Percentiles rank a stretch among this genome's conserved stretches.
Evolutionary conservation across 192 early-diverging fungal genomes (phyloP).

Genomic region (Obelidium mucronatum): DNA sequence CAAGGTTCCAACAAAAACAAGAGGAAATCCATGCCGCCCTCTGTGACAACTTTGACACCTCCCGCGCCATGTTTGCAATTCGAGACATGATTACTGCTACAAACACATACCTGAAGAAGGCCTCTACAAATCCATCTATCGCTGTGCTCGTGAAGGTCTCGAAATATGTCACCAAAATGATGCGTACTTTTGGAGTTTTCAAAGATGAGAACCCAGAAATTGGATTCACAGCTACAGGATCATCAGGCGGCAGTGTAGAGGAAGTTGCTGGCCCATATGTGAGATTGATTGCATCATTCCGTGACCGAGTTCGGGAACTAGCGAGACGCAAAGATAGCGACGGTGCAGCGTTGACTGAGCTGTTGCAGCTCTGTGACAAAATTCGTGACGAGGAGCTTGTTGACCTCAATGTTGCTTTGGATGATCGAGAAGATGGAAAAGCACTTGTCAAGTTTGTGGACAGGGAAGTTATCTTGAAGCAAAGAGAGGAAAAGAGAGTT

Average conservation of each 20-base stretch:
- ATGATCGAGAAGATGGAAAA: conserved; percentile 94
- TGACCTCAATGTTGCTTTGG: conserved; percentile 87
- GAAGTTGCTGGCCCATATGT: conserved; percentile 82
- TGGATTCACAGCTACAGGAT: conserved; percentile 48
- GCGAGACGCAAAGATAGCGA: conserved; percentile 61
- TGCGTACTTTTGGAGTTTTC: conserved; percentile 85
- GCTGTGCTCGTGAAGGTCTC: conserved; percentile 80
- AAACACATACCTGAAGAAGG: conserved; percentile 76
- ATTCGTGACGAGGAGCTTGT: conserved; percentile 89
- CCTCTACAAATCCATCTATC: conserved; percentile 68
- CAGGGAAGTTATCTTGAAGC: conserved; percentile 50
- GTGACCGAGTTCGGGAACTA: conserved; percentile 84
- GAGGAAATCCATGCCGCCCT: conserved; percentile 81
- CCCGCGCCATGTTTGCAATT: conserved; percentile 79
- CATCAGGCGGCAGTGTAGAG: conserved; percentile 49
- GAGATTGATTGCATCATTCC: conserved; percentile 81
- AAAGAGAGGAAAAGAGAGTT: conserved; percentile 60
- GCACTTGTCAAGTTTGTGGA: conserved; percentile 93
- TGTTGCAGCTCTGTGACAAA: conserved; percentile 84
- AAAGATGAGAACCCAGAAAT: conserved; percentile 67
- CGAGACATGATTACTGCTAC: conserved; percentile 78
- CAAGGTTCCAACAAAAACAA: conserved; percentile 70
- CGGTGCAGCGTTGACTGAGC: conserved; percentile 41
- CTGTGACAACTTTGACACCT: conserved; percentile 93
- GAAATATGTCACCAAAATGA: conserved; percentile 80